Evolutionary conservation across 306 rosid genomes (phyloP).

Genomic region (Macrotyloma uniflorum): DNA sequence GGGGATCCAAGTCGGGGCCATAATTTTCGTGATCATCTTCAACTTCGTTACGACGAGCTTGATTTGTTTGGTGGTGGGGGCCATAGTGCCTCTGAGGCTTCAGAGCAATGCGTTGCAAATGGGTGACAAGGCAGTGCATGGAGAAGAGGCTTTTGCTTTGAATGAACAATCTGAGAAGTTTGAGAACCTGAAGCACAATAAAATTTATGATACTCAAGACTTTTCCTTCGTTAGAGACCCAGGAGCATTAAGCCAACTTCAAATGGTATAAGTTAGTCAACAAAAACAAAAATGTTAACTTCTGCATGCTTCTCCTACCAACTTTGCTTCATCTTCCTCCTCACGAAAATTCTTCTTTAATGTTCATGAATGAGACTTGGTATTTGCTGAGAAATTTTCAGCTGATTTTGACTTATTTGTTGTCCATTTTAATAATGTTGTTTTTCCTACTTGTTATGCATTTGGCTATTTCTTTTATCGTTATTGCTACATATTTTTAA

Average conservation of each 20-base stretch:
- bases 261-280: slow-evolving; percentile 33
- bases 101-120: slow-evolving; percentile 26
- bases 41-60: slow-evolving; percentile 45
- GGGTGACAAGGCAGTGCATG: slow-evolving; percentile 55
- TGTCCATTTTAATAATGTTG: too few relatives aligned
- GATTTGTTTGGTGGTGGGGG: slow-evolving; percentile 48
- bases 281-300: not conserved
- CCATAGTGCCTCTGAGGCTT: slow-evolving; percentile 47
- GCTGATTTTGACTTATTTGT: too few relatives aligned
- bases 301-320: too few relatives aligned
- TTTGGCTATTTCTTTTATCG: too few relatives aligned
- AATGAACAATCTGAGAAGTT: slow-evolving; percentile 12
- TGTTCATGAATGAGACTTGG: too few relatives aligned
- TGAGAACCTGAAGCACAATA: slow-evolving; percentile 37
- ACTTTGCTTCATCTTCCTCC: too few relatives aligned
- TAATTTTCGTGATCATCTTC: slow-evolving; percentile 42
- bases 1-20: slow-evolving; percentile 48
- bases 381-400: too few relatives aligned
- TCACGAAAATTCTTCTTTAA: too few relatives aligned
- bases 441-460: too few relatives aligned
- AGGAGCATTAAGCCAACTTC: slow-evolving; percentile 31
- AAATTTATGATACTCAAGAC: slow-evolving; percentile 42
- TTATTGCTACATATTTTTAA: too few relatives aligned
- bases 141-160: slow-evolving; percentile 56
- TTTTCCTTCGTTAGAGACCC: slow-evolving; percentile 24